Percentiles rank a stretch among this genome's conserved stretches.
These are phyloP conservation scores for Coniochaeta sp. DNA, from an alignment of 2,329 filamentous ascomycete genomes.

Conservation along the genomic window DNA sequence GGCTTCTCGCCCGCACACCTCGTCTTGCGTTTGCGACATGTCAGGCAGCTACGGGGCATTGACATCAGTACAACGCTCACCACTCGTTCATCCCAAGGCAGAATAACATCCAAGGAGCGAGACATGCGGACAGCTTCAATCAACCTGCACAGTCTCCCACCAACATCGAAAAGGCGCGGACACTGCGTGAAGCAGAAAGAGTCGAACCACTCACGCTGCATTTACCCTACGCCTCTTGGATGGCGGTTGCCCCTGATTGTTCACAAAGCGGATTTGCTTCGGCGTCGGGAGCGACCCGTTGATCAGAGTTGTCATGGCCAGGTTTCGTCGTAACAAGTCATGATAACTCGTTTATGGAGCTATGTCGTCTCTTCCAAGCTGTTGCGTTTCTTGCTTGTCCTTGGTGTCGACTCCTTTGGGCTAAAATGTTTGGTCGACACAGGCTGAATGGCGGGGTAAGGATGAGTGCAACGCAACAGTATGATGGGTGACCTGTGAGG, in stretches of 20 bases:
- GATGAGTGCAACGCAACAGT: not conserved
- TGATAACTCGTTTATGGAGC: not conserved
- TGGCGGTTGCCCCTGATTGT: constrained; percentile 73
- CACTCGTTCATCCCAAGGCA: not conserved
- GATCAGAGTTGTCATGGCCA: constrained; percentile 37
- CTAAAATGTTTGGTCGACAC: not conserved
- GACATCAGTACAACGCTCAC: constrained; percentile 3
- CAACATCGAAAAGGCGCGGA: not conserved
- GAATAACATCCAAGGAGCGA: not conserved
- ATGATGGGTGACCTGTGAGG: not conserved
- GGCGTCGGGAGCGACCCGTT: constrained; percentile 34
- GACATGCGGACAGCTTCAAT: not conserved
- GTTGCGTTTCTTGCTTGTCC: not conserved
- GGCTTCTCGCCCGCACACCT: constrained; percentile 68
- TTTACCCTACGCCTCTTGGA: constrained; percentile 73
- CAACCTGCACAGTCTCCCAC: not conserved
- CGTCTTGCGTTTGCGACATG: constrained; percentile 70
- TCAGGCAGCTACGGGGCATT: constrained; percentile 48
- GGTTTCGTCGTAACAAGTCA: not conserved
- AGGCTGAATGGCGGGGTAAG: not conserved
- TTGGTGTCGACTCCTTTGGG: not conserved
- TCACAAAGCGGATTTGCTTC: constrained; percentile 70
- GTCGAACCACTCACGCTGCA: constrained; percentile 54
- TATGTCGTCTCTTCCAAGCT: not conserved
- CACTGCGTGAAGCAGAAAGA: constrained; percentile 4